Conservation (phyloP, 2,329 filamentous ascomycete species). For the Chaetothyriales sp. region DNA sequence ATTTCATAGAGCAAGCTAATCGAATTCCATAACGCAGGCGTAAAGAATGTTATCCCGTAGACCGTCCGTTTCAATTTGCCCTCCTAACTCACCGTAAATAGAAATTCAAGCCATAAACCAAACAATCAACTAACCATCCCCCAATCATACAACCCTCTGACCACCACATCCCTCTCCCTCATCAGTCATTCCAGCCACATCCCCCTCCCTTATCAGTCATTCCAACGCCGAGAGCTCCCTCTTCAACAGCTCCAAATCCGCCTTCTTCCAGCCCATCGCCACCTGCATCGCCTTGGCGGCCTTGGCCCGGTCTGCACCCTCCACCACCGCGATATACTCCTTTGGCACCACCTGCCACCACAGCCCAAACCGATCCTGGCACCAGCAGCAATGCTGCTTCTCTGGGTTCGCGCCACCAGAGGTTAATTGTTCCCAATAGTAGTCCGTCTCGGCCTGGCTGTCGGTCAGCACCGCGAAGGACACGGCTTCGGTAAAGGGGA, state of each 20-base stretch:
- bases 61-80: too few species aligned
- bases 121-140: too few species aligned
- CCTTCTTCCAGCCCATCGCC: not conserved
- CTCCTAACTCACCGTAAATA: too few species aligned
- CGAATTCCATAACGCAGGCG: too few species aligned
- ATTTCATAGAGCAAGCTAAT: too few species aligned
- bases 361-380: not conserved
- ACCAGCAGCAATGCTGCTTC: not conserved
- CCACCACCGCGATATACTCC: not conserved
- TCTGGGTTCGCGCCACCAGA: not conserved
- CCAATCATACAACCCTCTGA: too few species aligned
- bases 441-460: constrained; percentile 45
- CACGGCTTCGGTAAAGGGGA: constrained; percentile 17
- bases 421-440: not conserved
- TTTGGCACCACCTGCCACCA: not conserved
- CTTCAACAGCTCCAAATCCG: not conserved
- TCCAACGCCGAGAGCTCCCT: not conserved
- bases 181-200: not conserved
- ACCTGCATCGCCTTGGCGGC: not conserved
- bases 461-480: constrained; percentile 44
- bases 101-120: too few species aligned
- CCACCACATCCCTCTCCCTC: not conserved
- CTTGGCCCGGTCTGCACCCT: not conserved
- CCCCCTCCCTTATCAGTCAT: not conserved
- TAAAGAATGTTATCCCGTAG: too few species aligned